Conservation (phyloP, 169 alveolate species). For the Eimeria acervulina region DNA sequence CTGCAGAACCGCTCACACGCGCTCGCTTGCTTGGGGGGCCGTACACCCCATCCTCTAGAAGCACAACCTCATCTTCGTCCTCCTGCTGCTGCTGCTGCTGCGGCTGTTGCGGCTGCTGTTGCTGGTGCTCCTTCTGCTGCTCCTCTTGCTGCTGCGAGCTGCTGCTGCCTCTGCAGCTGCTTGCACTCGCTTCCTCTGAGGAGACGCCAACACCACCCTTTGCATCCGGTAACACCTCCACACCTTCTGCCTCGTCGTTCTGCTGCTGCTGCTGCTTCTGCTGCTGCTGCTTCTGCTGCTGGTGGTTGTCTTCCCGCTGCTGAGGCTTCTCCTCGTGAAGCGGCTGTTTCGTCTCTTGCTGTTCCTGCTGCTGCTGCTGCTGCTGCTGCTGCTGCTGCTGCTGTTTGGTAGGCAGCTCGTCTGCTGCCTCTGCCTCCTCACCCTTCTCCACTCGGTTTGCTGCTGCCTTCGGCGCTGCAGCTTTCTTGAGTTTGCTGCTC, state of each 20-base stretch:
- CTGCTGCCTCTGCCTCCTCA: constrained; percentile 12
- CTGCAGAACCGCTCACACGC: neutral
- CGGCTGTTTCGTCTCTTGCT: constrained; percentile 3
- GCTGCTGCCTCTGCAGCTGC: neutral
- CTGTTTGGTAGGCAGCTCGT: neutral
- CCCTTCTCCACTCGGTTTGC: neutral
- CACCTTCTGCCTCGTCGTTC: neutral
- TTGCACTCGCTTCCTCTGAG: neutral
- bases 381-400: constrained; percentile 24
- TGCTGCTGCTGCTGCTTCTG: neutral
- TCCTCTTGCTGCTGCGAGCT: no score
- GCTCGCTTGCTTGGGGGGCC: neutral
- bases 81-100: constrained; percentile 44
- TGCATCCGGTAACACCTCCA: neutral
- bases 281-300: constrained; percentile 35
- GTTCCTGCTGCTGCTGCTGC: neutral
- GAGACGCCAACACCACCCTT: neutral
- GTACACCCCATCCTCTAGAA: neutral
- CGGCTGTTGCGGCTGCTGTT: neutral
- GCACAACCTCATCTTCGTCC: constrained; percentile 13
- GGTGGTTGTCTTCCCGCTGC: neutral
- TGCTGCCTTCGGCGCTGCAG: constrained; percentile 8
- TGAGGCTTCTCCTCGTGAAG: neutral
- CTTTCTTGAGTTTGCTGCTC: constrained; percentile 21
- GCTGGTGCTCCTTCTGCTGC: neutral